Percentiles rank a stretch among this genome's conserved stretches.
These are phyloP conservation scores for Annulohypoxylon bovei DNA, from an alignment of 495 filamentous ascomycete species.

Conservation along the genomic window DNA sequence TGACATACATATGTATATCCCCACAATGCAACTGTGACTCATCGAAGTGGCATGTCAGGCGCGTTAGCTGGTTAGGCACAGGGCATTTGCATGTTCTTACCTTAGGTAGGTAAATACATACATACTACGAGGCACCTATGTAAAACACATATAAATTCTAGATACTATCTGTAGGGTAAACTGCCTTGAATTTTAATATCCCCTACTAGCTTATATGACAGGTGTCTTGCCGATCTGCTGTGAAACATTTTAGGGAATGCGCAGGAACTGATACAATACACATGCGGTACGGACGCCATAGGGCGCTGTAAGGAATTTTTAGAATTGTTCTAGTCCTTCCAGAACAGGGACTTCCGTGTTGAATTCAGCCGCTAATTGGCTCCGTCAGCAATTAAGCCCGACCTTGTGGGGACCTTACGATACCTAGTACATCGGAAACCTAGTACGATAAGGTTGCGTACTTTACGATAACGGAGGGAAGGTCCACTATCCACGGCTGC, in stretches of 20 bases:
- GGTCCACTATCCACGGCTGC: background rate
- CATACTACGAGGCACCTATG: too few relatives aligned
- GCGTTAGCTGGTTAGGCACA: too few relatives aligned
- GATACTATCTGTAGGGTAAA: too few relatives aligned
- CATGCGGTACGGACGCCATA: background rate
- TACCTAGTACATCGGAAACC: background rate
- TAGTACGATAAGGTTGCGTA: slow-evolving; percentile 1
- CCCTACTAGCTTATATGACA: background rate
- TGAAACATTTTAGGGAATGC: slow-evolving; percentile 9
- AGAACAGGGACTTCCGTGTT: slow-evolving; percentile 22
- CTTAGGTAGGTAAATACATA: too few relatives aligned
- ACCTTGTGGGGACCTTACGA: slow-evolving; percentile 9
- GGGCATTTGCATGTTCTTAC: background rate
- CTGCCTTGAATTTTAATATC: background rate
- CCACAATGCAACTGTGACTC: background rate
- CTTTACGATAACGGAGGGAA: background rate
- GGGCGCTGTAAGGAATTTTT: slow-evolving; percentile 9
- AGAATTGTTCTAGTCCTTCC: slow-evolving; percentile 40
- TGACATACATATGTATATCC: background rate
- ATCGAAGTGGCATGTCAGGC: background rate
- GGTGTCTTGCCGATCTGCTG: slow-evolving; percentile 8
- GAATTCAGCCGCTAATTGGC: slow-evolving; percentile 26
- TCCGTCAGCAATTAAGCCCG: background rate
- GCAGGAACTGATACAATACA: background rate
- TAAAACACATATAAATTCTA: too few relatives aligned